Evolutionary conservation across 352 stramenopile genomes (phyloP), one percentile per base, ranked within the genome.

Genomic region (Pythium dissotocum): DNA sequence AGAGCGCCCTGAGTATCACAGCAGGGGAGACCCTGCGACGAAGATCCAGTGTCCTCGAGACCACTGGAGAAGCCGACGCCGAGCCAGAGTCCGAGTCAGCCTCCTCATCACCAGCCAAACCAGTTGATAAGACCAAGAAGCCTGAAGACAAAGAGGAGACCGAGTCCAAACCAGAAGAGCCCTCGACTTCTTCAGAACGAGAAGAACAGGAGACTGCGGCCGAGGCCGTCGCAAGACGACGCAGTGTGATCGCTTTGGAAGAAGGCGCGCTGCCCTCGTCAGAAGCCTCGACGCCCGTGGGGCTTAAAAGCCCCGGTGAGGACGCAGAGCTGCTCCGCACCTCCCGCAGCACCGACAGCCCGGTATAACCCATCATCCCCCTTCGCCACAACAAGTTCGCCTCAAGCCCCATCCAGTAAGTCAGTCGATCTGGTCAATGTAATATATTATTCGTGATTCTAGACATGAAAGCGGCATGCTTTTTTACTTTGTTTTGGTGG

Each of bases 241-340:
- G 58, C 14, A 71, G 65, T 24, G 51, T 71, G 21, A 71, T 71
- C 35, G 52, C 65, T 3, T 26, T 71, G 26, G 65, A 71, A 58
- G 65, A 66, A 59, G 58, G 58, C 2, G 44, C 52, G 1, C 32
- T 62, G 24, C 36, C 55, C 21, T 6, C 52, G 5, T 13, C 33
- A n/a, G 46, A 24, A 65, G 36, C 13, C 7, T 24, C 46, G 57
- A 61, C 53, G 52, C 59, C 65, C 0, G 26, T 52, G 52, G 58
- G 44, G 28, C 59, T 67, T 42, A 72, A 72, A 59, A 72, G 65
- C 18, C 65, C 65, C 7, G 58, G 58, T 4, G 65, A 72, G 36
- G 28, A 51, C 30, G 44, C 65, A 6, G 59, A 58, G 24, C 59
- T 72, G 9, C 65, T 72, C 35, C 58, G 28, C 14, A 65, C 33